A percentile compares a stretch with the other conserved stretches of the same genome.
phyloP scores from a whole-genome alignment of 2,329 filamentous ascomycete genomes.

The Chrysosporium queenslandicum region DNA sequence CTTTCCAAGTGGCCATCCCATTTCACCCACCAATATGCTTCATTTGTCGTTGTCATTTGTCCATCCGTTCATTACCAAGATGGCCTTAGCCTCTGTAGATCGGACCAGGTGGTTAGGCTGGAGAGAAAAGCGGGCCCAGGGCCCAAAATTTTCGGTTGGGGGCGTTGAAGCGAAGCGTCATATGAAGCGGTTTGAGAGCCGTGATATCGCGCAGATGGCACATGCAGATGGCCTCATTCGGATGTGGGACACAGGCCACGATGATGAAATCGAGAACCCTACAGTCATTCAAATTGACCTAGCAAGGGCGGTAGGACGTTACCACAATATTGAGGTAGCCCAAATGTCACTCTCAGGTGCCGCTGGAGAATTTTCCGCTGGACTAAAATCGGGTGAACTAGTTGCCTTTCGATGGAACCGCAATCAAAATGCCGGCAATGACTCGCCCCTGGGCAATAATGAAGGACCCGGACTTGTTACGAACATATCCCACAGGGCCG shows the following conservation, averaged over 20 bases:
- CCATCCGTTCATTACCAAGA: conserved; percentile 73
- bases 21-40: conserved; percentile 84
- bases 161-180: conserved; percentile 62
- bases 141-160: conserved; percentile 67
- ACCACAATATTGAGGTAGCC: conserved; percentile 64
- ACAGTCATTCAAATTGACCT: conserved; percentile 75
- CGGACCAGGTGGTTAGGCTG: conserved; percentile 80
- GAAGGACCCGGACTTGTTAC: conserved; percentile 60
- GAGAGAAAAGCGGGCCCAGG: conserved; percentile 70
- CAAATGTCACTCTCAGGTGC: conserved; percentile 69
- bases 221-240: conserved; percentile 88
- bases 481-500: conserved; percentile 62
- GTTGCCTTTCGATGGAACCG: conserved; percentile 79
- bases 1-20: conserved; percentile 84
- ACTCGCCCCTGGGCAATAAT: conserved; percentile 43
- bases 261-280: conserved; percentile 85
- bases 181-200: conserved; percentile 65
- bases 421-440: conserved; percentile 62
- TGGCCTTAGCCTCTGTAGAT: conserved; percentile 62
- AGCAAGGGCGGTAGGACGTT: conserved; percentile 69
- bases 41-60: conserved; percentile 80
- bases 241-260: conserved; percentile 85
- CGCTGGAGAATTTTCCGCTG: conserved; percentile 76
- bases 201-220: conserved; percentile 75
- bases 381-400: conserved; percentile 72